Evolutionary conservation across 495 filamentous ascomycete genomes (phyloP).

Genomic region (Neurospora cerealis): DNA sequence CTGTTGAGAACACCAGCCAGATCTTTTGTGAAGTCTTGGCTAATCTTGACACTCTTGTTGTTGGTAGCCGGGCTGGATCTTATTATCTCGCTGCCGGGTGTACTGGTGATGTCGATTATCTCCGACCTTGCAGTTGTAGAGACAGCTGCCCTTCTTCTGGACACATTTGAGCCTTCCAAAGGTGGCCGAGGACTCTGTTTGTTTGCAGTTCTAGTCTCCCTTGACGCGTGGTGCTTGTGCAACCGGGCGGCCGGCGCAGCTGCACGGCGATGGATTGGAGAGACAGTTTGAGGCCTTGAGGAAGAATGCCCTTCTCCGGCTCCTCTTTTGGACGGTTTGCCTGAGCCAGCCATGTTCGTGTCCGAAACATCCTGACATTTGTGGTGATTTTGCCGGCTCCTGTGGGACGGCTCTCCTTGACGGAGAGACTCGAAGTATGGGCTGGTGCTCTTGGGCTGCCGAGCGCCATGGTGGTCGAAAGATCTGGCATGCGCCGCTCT

Average conservation of each 20-base stretch:
- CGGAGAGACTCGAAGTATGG: not conserved
- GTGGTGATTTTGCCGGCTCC: not conserved
- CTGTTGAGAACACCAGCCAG: slow-evolving; percentile 17
- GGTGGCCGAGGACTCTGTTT: not conserved
- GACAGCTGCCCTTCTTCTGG: not conserved
- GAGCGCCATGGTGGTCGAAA: not conserved
- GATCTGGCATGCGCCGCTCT: not conserved
- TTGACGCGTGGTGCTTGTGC: not conserved
- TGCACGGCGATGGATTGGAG: not conserved
- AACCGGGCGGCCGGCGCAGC: not conserved
- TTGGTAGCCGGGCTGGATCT: slow-evolving; percentile 5
- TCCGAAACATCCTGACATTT: not conserved
- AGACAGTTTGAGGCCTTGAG: not conserved
- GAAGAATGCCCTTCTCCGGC: not conserved
- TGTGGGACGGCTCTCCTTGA: not conserved
- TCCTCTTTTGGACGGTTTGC: not conserved
- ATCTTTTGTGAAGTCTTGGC: slow-evolving; percentile 12
- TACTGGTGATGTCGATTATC: slow-evolving; percentile 1
- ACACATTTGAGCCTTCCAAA: not conserved
- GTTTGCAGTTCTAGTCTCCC: not conserved
- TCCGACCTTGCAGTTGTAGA: not conserved
- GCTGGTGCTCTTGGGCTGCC: not conserved
- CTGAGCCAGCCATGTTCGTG: not conserved
- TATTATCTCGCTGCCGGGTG: not conserved
- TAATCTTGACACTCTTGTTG: slow-evolving; percentile 5